Evolutionary conservation across 345 rosid species (phyloP).

Genomic region (Syzygium jambos): DNA sequence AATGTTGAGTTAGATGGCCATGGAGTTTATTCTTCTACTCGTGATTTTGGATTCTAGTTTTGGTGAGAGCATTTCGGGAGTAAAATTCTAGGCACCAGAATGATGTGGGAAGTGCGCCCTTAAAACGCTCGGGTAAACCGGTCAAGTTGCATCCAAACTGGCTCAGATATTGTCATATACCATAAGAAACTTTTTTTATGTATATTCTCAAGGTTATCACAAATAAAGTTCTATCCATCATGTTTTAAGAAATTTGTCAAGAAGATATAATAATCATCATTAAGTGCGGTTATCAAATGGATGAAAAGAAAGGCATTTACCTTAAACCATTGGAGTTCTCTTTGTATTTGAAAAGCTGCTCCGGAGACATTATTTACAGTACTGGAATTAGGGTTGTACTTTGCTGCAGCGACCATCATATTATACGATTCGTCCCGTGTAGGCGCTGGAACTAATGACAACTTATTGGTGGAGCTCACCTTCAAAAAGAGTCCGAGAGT

Average conservation of each 20-base stretch:
- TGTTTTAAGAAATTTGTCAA: not conserved
- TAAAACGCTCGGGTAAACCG: not conserved
- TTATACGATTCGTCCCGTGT: fast-evolving
- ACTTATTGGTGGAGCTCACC: not conserved
- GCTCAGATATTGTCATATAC: not conserved
- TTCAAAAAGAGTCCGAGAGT: not conserved
- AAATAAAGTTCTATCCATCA: not conserved
- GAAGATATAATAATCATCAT: not conserved
- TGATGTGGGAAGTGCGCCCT: not conserved
- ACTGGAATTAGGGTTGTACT: not conserved
- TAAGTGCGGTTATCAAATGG: not conserved
- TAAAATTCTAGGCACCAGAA: not conserved
- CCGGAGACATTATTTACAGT: not conserved
- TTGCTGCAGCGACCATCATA: not conserved
- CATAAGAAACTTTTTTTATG: not conserved
- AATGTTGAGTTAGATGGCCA: too few species aligned
- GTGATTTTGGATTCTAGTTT: too few species aligned
- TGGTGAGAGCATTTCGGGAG: too few species aligned
- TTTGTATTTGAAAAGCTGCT: not conserved
- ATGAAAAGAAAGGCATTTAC: not conserved
- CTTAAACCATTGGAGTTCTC: constrained; percentile 4
- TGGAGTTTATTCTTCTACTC: too few species aligned
- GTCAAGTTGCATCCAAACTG: not conserved
- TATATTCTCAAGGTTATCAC: not conserved
- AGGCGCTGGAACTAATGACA: not conserved